Base-by-base conservation (phyloP, 2,329 filamentous ascomycete genomes). In the Calonectria hongkongensis region DNA sequence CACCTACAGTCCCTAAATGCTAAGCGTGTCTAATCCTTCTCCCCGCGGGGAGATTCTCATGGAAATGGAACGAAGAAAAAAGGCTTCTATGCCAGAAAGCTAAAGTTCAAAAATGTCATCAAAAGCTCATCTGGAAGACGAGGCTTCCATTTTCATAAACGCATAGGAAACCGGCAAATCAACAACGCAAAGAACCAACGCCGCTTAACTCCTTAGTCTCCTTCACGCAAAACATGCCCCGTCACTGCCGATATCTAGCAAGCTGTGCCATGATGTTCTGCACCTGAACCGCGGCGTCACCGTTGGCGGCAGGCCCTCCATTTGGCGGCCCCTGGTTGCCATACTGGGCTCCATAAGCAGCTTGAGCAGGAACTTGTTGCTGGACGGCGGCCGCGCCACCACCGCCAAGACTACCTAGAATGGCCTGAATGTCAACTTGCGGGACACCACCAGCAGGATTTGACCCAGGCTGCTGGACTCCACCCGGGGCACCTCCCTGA, bases 241-340 rank as follows among this genome's bases (percentile, higher is more conserved):
- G 48, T 66, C 72, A 91, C 80, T 92, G 89, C 74, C 92, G 88
- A 79, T 91, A 93, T 77, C 89, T 91, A 58, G 92, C 90, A 72
- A 95, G 85, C 78, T 94, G 92, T 16, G 92, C 92, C 90, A 95
- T 93, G 65, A 95, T 94, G 78, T 94, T 93, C 81, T 93, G 90
- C 77, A 95, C 88, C 66, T 91, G 87, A 15, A 92, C 86, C 10
- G 87, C 85, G 15, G 86, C 83, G 68, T 85, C 84, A 15, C 81
- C 79, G 68, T 81, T 75, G 27, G 76, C 73, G 27, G 78, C 75
- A 30, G 76, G 79, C 64, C 76, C 75, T 33, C 82, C 76, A n/a
- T 79, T 79, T 64, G 80, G 73, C 27, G 80, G 75, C 64, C 74
- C 79, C 56, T 82, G 81, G 4, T 75, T 78, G 63, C 79, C 82